Evolutionary conservation across 2,329 filamentous ascomycete genomes (phyloP).

Genomic region (Talaromyces funiculosus): DNA sequence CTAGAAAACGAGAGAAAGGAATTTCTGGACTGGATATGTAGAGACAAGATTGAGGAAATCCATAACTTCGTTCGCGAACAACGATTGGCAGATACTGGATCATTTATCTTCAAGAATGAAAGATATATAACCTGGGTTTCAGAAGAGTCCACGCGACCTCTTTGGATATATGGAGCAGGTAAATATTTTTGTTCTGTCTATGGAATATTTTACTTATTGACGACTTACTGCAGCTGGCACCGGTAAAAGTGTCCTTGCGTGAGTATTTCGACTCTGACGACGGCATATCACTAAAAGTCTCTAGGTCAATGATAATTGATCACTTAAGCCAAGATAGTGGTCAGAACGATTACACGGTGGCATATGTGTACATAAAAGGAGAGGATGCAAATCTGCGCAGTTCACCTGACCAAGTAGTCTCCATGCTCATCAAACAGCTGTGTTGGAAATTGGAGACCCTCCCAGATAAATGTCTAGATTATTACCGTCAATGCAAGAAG

Average conservation of each 20-base stretch:
- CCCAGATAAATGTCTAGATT: not conserved
- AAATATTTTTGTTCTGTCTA: not conserved
- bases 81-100: constrained; percentile 1
- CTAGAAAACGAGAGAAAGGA: constrained; percentile 7
- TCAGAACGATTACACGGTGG: not conserved
- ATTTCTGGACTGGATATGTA: constrained; percentile 11
- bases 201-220: not conserved
- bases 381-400: not conserved
- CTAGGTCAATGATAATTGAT: constrained; percentile 14
- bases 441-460: constrained; percentile 8
- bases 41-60: constrained; percentile 3
- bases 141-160: not conserved
- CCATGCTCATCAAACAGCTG: constrained; percentile 13
- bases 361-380: constrained; percentile 12
- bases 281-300: not conserved
- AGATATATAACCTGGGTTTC: not conserved
- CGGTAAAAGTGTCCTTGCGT: constrained; percentile 14
- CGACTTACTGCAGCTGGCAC: constrained; percentile 6
- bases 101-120: not conserved
- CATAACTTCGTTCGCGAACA: not conserved
- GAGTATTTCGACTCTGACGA: not conserved
- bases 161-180: constrained; percentile 13
- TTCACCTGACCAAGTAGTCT: constrained; percentile 2
- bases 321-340: not conserved
- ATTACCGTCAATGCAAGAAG: constrained; percentile 1